A percentile compares a stretch with the other conserved stretches of the same genome.
Evolutionary conservation across 1,139 yeast species (phyloP).

Genomic region (Eremothecium sinecaudum): DNA sequence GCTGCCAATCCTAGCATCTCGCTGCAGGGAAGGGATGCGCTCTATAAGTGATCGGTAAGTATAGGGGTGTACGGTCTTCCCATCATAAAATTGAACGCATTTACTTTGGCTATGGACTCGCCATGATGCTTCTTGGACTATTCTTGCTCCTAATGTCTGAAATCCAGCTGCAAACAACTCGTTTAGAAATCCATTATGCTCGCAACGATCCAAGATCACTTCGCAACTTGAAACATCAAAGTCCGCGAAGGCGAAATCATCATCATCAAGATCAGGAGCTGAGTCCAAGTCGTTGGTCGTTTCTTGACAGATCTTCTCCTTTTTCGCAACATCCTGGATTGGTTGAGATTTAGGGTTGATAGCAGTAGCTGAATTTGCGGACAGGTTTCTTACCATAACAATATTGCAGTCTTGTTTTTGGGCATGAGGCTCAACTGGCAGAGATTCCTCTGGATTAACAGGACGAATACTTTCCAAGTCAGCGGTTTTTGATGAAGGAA

Average conservation of each 20-base stretch:
- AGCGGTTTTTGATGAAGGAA: too few relatives aligned
- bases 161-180: constrained; percentile 4
- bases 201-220: constrained; percentile 1
- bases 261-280: constrained; percentile 3
- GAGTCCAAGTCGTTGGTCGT: too few relatives aligned
- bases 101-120: not conserved
- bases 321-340: too few relatives aligned
- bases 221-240: constrained; percentile 1
- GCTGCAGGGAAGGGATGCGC: constrained; percentile 1
- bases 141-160: constrained; percentile 2
- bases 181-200: not conserved
- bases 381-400: too few relatives aligned
- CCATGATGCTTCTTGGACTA: constrained; percentile 1
- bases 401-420: too few relatives aligned
- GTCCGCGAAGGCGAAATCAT: constrained; percentile 1
- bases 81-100: constrained; percentile 1
- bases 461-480: too few relatives aligned
- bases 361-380: too few relatives aligned
- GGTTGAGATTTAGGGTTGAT: too few relatives aligned
- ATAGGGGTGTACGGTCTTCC: not conserved
- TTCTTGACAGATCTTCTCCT: too few relatives aligned
- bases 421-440: too few relatives aligned
- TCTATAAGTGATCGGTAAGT: constrained; percentile 1
- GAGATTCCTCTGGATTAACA: too few relatives aligned
- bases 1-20: not conserved